Conservation (phyloP, 257 asterid species). For the Solanum raphanifolium region DNA sequence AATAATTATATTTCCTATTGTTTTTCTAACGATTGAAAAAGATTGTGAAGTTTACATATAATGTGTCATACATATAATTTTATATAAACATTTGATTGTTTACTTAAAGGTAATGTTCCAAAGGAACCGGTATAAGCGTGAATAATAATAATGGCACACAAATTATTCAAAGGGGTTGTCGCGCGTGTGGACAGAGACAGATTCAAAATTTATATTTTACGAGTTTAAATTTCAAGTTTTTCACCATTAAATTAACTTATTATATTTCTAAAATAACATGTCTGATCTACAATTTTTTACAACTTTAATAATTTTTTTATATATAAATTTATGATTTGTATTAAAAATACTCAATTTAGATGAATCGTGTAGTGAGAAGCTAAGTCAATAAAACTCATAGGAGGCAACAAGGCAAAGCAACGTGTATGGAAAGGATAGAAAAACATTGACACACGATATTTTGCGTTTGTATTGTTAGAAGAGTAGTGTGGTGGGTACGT, state of each 20-base stretch:
- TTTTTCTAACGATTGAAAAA: neutral
- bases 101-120: neutral
- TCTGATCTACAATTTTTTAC: neutral
- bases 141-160: neutral
- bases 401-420: constrained; percentile 14
- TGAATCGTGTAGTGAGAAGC: neutral
- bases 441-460: neutral
- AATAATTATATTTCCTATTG: neutral
- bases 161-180: neutral
- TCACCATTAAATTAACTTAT: neutral
- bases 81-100: neutral
- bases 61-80: neutral
- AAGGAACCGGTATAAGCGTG: neutral
- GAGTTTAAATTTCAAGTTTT: neutral
- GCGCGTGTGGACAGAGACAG: rapidly evolving
- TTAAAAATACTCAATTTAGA: neutral
- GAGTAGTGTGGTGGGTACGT: neutral
- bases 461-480: neutral
- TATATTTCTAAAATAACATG: neutral
- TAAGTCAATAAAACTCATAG: neutral
- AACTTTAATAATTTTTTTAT: neutral
- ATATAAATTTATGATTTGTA: neutral
- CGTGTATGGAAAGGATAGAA: constrained; percentile 19
- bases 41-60: neutral
- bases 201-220: neutral